Conservation (phyloP, 73 alveolate species). For the Tetrahymena malaccensis region DNA sequence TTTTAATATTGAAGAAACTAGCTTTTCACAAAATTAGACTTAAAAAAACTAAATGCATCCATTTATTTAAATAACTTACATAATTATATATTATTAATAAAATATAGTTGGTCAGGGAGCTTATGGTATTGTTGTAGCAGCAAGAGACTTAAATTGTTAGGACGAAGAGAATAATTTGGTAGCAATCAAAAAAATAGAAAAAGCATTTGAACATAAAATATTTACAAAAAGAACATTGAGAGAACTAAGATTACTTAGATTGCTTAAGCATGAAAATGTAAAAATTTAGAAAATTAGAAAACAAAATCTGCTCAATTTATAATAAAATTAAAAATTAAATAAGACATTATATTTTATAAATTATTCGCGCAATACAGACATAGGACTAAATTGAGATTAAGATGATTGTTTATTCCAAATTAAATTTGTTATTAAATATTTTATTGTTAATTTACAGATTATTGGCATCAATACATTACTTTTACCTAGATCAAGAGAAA, state of each 20-base stretch:
- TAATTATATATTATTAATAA: no score
- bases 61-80: no score
- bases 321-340: background rate
- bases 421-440: constrained; percentile 1
- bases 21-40: no score
- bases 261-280: constrained; percentile 61
- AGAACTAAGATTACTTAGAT: constrained; percentile 62
- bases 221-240: constrained; percentile 74
- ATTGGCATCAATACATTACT: constrained; percentile 42
- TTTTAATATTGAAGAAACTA: no score
- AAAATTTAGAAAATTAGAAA: background rate
- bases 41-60: no score
- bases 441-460: background rate
- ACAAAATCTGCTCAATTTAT: background rate
- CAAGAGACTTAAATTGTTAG: constrained; percentile 31
- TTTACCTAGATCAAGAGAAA: constrained; percentile 50
- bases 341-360: background rate
- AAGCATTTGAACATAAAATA: constrained; percentile 78
- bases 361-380: background rate
- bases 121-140: constrained; percentile 41
- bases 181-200: constrained; percentile 72
- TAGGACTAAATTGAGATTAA: no score
- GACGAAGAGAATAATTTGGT: constrained; percentile 52
- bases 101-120: constrained; percentile 14
- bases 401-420: background rate